These are phyloP conservation scores for Metschnikowia vanudenii DNA, from an alignment of 805 yeast species.

Conservation along the genomic window DNA sequence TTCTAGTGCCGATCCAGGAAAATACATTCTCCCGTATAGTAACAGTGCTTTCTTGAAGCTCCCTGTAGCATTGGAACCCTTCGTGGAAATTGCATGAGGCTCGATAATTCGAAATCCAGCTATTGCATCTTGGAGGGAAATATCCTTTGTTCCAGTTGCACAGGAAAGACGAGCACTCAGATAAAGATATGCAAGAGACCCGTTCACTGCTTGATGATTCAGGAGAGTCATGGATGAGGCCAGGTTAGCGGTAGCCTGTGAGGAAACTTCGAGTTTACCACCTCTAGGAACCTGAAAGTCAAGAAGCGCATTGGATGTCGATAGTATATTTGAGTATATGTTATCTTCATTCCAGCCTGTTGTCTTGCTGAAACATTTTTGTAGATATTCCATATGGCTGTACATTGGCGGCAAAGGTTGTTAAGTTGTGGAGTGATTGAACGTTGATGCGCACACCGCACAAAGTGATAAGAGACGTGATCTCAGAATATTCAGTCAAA, in stretches of 20 bases:
- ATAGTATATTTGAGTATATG: constrained; percentile 69
- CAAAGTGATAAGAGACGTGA: not conserved
- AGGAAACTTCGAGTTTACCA: constrained; percentile 60
- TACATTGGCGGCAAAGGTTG: constrained; percentile 46
- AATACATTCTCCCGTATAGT: constrained; percentile 80
- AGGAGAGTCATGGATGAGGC: constrained; percentile 73
- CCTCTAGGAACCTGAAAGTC: constrained; percentile 75
- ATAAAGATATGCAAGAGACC: constrained; percentile 80
- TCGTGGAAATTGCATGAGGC: constrained; percentile 30
- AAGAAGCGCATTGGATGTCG: constrained; percentile 66
- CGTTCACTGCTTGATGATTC: constrained; percentile 63
- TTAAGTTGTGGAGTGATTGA: not conserved
- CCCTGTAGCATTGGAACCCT: not conserved
- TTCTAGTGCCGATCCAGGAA: constrained; percentile 84
- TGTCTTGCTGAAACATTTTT: constrained; percentile 63
- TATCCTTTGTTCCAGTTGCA: constrained; percentile 49
- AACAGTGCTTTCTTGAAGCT: constrained; percentile 34
- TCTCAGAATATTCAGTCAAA: no score
- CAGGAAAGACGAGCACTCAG: constrained; percentile 56
- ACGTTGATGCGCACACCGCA: not conserved
- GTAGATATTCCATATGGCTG: constrained; percentile 83
- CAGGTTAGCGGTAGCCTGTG: constrained; percentile 65
- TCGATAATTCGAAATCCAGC: constrained; percentile 64
- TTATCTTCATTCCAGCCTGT: constrained; percentile 81
- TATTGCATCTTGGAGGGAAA: constrained; percentile 64